Conservation (phyloP, 2,329 filamentous ascomycete genomes). For the Salinomyces thailandicus region DNA sequence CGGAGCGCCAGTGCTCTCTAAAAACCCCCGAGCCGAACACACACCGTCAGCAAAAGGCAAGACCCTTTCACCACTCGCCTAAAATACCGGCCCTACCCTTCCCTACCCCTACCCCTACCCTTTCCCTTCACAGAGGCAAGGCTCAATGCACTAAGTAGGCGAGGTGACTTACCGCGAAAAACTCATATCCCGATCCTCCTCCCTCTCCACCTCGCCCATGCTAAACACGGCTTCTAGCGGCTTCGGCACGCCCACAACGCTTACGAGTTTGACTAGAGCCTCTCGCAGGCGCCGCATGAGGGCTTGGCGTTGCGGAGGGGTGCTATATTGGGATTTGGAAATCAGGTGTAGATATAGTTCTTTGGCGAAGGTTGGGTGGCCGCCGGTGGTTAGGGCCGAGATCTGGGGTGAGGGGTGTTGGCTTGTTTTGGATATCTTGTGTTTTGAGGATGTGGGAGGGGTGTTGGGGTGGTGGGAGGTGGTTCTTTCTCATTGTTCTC, state of each 20-base stretch:
- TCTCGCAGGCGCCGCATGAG: conserved; percentile 47
- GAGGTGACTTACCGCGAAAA: conserved; percentile 37
- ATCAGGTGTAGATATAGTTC: conserved; percentile 49
- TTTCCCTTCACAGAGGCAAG: too few species aligned
- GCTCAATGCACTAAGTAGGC: too few species aligned
- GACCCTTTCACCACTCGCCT: too few species aligned
- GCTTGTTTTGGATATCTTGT: too few species aligned
- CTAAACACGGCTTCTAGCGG: conserved; percentile 50
- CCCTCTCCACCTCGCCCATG: conserved; percentile 42
- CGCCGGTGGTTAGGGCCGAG: conserved; percentile 39
- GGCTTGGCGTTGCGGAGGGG: conserved; percentile 34
- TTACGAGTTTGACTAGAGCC: conserved; percentile 48
- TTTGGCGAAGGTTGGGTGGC: conserved; percentile 42
- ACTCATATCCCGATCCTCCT: conserved; percentile 49
- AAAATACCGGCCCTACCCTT: too few species aligned
- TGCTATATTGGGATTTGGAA: conserved; percentile 36
- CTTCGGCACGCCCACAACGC: conserved; percentile 51
- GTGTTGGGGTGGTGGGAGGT: not conserved
- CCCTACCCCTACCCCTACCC: too few species aligned
- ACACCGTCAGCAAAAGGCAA: too few species aligned
- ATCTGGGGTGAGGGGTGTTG: too few species aligned
- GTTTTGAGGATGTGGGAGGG: conserved; percentile 16
- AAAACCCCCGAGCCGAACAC: too few species aligned
- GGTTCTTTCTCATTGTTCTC: not conserved
- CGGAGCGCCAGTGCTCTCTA: conserved; percentile 47